Base-by-base conservation (phyloP, 1,284 basidiomycete genomes). In the Pholiota adiposa region DNA sequence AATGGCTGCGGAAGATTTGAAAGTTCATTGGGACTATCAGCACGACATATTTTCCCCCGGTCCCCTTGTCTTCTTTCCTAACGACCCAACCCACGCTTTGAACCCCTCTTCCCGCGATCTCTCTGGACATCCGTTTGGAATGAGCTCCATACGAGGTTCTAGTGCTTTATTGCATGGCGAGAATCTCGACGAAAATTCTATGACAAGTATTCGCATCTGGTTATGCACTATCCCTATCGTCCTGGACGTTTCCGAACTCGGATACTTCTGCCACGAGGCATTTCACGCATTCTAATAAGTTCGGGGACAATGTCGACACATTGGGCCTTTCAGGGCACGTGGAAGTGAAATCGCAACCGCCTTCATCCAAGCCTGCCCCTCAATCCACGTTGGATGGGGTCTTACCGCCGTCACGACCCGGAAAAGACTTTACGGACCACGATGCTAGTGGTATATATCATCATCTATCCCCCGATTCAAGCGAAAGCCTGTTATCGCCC, bases 371-470 rank as follows among this genome's bases (percentile, higher is more conserved):
- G 43, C 23, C 27, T 25, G 14, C 46, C n/a, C n/a, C 11, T 18
- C 18, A 48, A n/a, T 8, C 43, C n/a, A 19, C 31, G 18, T 16
- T 33, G 40, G 38, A 18, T 23, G 46, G 40, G 52, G 48, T 54
- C 44, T 23, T 58, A 14, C 48, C 56, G 25, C 51, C 55, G 3
- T 46, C 51, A 33, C 40, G 52, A 59, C 44, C 54, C 25, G 25
- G 27, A 21, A 54, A 23, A 4, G 56, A 61, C 23, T 54, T 50
- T 48, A 58, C 52, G 44, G 51, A 59, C 40, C 50, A 52, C n/a
- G 38, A 51, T 38, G n/a, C 19, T 21, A n/a, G n/a, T n/a, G 53
- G 23, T 33, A 25, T 34, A 11, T 43, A 40, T 27, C 44, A 29
- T 12, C 16, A 49, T 38, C 25, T 41, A 36, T 54, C 34, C 44